Evolutionary conservation across 1,284 basidiomycete species (phyloP), one percentile per base, ranked within the genome.

Genomic region (Exobasidium cylindrosporum): DNA sequence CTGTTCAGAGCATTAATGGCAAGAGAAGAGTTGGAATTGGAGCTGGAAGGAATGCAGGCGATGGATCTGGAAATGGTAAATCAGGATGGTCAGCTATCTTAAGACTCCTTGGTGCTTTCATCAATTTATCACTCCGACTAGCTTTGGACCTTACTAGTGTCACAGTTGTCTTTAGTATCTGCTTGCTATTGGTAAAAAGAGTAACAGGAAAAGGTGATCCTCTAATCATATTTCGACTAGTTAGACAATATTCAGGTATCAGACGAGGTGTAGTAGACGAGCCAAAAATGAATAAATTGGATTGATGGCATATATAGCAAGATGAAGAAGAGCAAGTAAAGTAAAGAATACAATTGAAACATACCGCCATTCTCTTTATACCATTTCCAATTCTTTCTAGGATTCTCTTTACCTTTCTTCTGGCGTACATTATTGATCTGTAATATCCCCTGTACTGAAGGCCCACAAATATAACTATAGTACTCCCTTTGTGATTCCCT

Each of bases 151-250:
- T 72, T 10, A 64, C 71, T 32, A 75, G 73, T 40, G 54, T 75
- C n/a, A 68, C 57, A 26, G 61, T 76, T 6, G 61, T 76, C 6
- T 60, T 70, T 52, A 70, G 62, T 45, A 47, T 74, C 28, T 58
- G 72, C 32, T 52, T 76, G 24, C 70, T 67, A 28, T 58, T 66
- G 4, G 52, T 75, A 32, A 66, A 66, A 59, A 56, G 63, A 10
- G 45, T 73, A 30, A 73, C 74, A n/a, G 74, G 74, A 5, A 40
- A 68, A 17, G 74, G 74, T 24, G 74, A 76, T 63, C 73, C 74
- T 21, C 56, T 75, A 30, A n/a, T 76, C 21, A 30, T 65, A 35
- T 40, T 71, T 26, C 47, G 67, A 4, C 43, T 71, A 40, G 49
- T 67, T 5, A 49, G 35, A 17, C 35, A 17, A 40, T 40, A 40